Evolutionary conservation across 805 yeast genomes (phyloP).

Genomic region (Spencermartinsiella europaea): DNA sequence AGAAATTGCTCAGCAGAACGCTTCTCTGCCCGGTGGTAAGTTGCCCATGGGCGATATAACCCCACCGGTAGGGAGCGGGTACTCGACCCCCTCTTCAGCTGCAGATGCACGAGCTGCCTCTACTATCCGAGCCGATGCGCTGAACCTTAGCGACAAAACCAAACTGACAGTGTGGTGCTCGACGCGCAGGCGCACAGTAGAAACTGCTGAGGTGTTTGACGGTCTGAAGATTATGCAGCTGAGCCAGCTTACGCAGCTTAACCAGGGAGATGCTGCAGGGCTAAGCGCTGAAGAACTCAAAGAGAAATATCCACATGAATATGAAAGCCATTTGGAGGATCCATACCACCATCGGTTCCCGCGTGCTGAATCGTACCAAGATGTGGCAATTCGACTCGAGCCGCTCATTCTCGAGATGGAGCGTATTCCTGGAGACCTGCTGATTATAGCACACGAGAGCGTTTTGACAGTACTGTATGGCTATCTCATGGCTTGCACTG

Average conservation of each 20-base stretch:
- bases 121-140: slow-evolving; percentile 21
- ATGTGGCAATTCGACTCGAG: slow-evolving; percentile 88
- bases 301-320: slow-evolving; percentile 62
- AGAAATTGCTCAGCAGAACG: neutral
- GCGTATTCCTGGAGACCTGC: slow-evolving; percentile 70
- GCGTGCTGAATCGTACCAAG: slow-evolving; percentile 93
- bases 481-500: slow-evolving; percentile 86
- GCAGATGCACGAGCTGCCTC: slow-evolving; percentile 23
- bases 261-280: slow-evolving; percentile 83
- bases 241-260: slow-evolving; percentile 77
- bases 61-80: slow-evolving; percentile 28
- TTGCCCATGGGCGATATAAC: slow-evolving; percentile 10
- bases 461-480: slow-evolving; percentile 88
- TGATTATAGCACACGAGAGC: slow-evolving; percentile 91
- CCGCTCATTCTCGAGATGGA: slow-evolving; percentile 92
- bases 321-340: slow-evolving; percentile 57
- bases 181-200: slow-evolving; percentile 74
- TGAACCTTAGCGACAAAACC: slow-evolving; percentile 55
- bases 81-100: slow-evolving; percentile 22
- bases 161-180: slow-evolving; percentile 93
- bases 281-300: slow-evolving; percentile 57
- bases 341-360: slow-evolving; percentile 93
- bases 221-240: slow-evolving; percentile 69
- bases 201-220: slow-evolving; percentile 65
- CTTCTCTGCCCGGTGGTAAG: neutral